Evolutionary conservation across 345 rosid genomes (phyloP), one percentile per base, ranked within the genome.

Genomic region (Brassica incana): DNA sequence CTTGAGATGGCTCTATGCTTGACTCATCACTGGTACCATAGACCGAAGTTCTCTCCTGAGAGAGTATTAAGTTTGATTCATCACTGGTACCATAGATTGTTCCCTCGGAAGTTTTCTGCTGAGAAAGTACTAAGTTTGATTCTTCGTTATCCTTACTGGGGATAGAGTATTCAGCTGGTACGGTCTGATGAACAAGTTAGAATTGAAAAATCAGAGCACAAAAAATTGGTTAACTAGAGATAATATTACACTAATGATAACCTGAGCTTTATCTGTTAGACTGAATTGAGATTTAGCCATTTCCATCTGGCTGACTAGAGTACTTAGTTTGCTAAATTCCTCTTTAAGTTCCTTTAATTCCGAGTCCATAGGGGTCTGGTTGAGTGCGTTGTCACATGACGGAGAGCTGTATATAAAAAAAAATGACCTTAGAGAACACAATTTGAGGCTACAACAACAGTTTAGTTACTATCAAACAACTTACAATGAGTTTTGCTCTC

Each of bases 281-380:
- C 63, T 79, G 45, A 80, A 83, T 70, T 85, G 87, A 59, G 87
- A 67, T 80, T 85, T 93, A 20, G 87, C 77, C 78, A 81, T 74
- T 77, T 86, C 92, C 81, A 91, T 75, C 80, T 91, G 95, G 80
- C 89, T 86, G 69, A 89, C 84, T 38, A 91, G 48, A 78, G 80
- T 69, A 78, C 88, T 85, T 18, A 93, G 84, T 77, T 83, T 88
- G 50, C 85, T 68, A 50, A 93, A 78, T 52, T 95, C 94, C 69
- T 87, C 94, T 83, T 89, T 90, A 33, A 91, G 85, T 63, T 88
- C 93, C 81, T 75, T 83, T 61, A 95, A 80, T 78, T 89, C 97
- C 14, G 88, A 80, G 68, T 90, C 94, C 62, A 85, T 83, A 15
- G 84, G 88, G 59, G 73, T 79, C 43, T 82, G 76, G 33, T 82